Percentiles rank a stretch among this genome's conserved stretches.
phyloP scores from a whole-genome alignment of 257 asterid genomes.

The Penstemon newberryi region DNA sequence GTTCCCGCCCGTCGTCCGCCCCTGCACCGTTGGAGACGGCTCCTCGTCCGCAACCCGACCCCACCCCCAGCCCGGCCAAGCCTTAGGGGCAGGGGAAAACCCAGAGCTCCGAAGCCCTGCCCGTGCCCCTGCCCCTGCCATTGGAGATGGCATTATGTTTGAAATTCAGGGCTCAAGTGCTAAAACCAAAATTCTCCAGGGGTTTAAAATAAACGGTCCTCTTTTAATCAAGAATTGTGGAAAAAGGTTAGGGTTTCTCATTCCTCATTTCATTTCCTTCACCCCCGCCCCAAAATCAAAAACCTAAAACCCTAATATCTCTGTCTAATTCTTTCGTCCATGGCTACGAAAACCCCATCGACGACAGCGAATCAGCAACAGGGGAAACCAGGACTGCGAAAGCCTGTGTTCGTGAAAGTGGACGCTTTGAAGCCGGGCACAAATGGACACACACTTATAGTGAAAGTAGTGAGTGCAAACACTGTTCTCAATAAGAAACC shows the following conservation, averaged over 20 bases:
- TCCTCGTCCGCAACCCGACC: no score
- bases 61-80: no score
- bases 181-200: no score
- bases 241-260: constrained; percentile 47
- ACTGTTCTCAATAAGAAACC: constrained; percentile 65
- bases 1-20: no score
- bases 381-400: constrained; percentile 53
- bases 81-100: no score
- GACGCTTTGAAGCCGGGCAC: constrained; percentile 70
- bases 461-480: constrained; percentile 53
- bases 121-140: no score
- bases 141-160: no score
- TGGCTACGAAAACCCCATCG: constrained; percentile 41
- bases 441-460: constrained; percentile 58
- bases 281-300: constrained; percentile 17
- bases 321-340: background rate
- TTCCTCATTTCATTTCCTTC: background rate
- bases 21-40: no score
- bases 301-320: background rate
- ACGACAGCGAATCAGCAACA: constrained; percentile 35
- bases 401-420: constrained; percentile 69
- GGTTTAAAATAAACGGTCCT: no score
- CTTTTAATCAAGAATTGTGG: background rate
- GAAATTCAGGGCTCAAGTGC: no score
- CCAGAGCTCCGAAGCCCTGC: no score